Base-by-base conservation (phyloP, 2,329 filamentous ascomycete species). In the Penicillium glabrum region DNA sequence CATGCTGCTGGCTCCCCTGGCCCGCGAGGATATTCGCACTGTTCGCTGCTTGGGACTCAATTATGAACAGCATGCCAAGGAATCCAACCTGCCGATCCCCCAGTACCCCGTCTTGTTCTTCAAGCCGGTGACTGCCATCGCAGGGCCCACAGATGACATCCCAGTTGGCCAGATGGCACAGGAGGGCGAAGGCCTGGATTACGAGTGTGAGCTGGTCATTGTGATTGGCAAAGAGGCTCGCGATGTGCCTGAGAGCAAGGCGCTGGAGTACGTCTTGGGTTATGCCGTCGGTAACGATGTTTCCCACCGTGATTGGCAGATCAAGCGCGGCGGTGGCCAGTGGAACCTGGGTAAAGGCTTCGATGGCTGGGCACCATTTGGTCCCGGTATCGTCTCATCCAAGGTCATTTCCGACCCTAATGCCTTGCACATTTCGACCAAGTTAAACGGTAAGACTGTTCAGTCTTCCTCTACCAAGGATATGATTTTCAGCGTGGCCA, bases 261-360 rank as follows among this genome's bases (percentile, higher is more conserved):
- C 89, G 0, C 77, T 92, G n/a, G 77, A 87, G 51, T 87, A 90
- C 66, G 87, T 93, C 3, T 78, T 91, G 2, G 90, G 90, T 5
- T 93, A 92, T 69, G 81, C 86, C 2, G 83, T 90, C 33, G 88
- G 89, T 53, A 90, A 93, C 73, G 90, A 93, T 70, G 83, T 93
- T n/a, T 90, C 87, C 11, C 89, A 91, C 74, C 85, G 89, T 41
- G 88, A 90, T 62, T 92, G 88, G 87, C 88, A 91, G 74, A 73
- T 89, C 58, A 83, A 86, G 71, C 82, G 80, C 41, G 87, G 87
- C 16, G 86, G 86, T 16, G 82, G 86, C 1, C 88, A 91, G 74
- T 90, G 88, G 87, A 83, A 81, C 1, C 75, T 89, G 14, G 88
- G 88, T 37, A 91, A 91, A 72, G 86, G 87, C 3, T 91, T 90